Evolutionary conservation across 23 red algal genomes (phyloP), one percentile per base, ranked within the genome.

Genomic region (Cyanidioschyzon merolae): DNA sequence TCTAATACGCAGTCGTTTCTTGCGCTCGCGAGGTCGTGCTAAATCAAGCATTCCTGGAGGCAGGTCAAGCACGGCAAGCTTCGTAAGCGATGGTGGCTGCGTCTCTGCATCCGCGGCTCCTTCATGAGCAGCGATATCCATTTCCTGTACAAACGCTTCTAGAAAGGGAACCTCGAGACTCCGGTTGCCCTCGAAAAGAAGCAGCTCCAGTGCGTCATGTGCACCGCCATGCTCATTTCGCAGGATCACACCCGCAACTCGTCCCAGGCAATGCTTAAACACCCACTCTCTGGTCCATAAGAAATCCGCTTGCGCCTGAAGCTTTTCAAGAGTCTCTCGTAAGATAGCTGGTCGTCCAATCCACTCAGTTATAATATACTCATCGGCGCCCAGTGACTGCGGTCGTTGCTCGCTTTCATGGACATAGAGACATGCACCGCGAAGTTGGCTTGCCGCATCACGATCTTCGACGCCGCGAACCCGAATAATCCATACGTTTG

Each of bases 171-270:
- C 63, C 12, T 71, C 21, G 3, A 71, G 30, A 25, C 32, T 3
- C 3, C 32, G 21, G n/a, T 71, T 27, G 63, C 63, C 63, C 7
- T 35, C n/a, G 30, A 32, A 71, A 7, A 71, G 63, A 25, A 71
- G 63, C 63, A 71, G n/a, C 21, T 71, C 63, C 16, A 71, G 63
- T 3, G 32, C 7, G 63, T 71, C 63, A 27, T 71, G 63, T 27
- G 63, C 63, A 15, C 63, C 63, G 29, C 63, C 63, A 7, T 17
- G 21, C 16, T 71, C 63, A 7, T 71, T 27, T 27, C 63, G 12
- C 63, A 71, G 63, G n/a, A 71, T 27, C 63, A 71, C 63, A 27
- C 63, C 63, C 12, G 30, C 29, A 7, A 71, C 63, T 71, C 29
- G 12, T 7, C 63, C 63, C 12, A 71, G 7, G 63, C n/a, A 71